Conservation (phyloP, 2,329 filamentous ascomycete genomes). For the Monosporascus sp. region DNA sequence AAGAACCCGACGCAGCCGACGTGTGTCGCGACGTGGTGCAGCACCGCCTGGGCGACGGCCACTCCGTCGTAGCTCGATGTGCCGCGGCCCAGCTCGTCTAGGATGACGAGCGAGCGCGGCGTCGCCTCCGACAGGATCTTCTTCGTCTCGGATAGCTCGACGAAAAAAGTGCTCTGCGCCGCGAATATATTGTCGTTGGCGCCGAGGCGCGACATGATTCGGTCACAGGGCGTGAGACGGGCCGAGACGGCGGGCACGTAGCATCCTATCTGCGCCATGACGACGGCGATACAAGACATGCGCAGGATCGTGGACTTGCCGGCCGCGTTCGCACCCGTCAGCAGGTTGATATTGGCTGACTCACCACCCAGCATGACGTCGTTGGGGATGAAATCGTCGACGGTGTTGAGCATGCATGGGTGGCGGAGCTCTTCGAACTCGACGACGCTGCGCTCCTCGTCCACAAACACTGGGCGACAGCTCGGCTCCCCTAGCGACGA, state of each 20-base stretch:
- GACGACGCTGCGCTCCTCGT: conserved; percentile 78
- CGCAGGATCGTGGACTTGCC: conserved; percentile 94
- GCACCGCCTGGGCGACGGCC: conserved; percentile 89
- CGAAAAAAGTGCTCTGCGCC: conserved; percentile 95
- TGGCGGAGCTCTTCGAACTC: conserved; percentile 90
- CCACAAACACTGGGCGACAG: conserved; percentile 83
- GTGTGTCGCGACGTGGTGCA: conserved; percentile 93
- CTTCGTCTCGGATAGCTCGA: conserved; percentile 94
- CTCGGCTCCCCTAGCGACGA: conserved; percentile 76
- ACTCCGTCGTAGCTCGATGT: conserved; percentile 96
- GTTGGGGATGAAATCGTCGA: conserved; percentile 95
- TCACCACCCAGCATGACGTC: conserved; percentile 82
- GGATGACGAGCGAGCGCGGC: conserved; percentile 87
- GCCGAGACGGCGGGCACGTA: conserved; percentile 81
- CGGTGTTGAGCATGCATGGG: conserved; percentile 85
- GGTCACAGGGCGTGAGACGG: conserved; percentile 81
- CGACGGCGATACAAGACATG: conserved; percentile 96
- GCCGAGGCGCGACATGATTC: conserved; percentile 96
- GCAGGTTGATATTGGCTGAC: conserved; percentile 75
- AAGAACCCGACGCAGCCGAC: conserved; percentile 95
- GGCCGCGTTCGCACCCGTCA: conserved; percentile 94
- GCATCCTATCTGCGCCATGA: conserved; percentile 95
- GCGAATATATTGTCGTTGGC: conserved; percentile 99
- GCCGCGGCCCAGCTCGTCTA: conserved; percentile 92
- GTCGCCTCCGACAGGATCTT: conserved; percentile 96